Conservation (phyloP, 768 basidiomycete genomes). For the Hypholoma fasciculare region DNA sequence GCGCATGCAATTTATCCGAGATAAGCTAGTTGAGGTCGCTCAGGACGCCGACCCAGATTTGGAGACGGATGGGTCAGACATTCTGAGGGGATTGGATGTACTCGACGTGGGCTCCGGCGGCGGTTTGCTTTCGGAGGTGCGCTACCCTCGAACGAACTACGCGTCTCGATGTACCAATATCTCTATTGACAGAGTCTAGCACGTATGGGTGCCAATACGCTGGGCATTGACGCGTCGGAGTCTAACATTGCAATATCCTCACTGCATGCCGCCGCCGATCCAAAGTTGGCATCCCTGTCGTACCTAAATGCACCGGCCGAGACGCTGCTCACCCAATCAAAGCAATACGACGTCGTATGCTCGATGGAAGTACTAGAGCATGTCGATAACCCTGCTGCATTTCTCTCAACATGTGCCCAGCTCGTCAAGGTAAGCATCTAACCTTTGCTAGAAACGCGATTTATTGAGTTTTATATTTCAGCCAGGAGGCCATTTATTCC, state of each 20-base stretch:
- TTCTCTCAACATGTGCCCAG: constrained; percentile 78
- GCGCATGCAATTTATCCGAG: constrained; percentile 77
- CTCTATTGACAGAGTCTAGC: constrained; percentile 70
- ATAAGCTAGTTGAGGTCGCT: constrained; percentile 68
- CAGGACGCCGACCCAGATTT: constrained; percentile 51
- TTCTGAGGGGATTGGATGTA: constrained; percentile 55
- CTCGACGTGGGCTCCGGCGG: constrained; percentile 84
- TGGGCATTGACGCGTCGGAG: constrained; percentile 90
- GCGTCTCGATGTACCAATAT: constrained; percentile 5
- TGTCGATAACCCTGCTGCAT: constrained; percentile 87
- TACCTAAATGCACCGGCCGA: constrained; percentile 82
- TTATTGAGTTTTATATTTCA: constrained; percentile 28
- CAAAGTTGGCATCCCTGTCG: constrained; percentile 51
- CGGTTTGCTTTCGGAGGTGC: constrained; percentile 87
- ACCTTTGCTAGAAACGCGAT: not conserved
- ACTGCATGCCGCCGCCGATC: constrained; percentile 80
- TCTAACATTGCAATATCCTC: constrained; percentile 86
- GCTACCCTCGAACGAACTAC: constrained; percentile 11
- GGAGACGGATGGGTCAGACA: constrained; percentile 28
- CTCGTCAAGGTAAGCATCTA: constrained; percentile 74
- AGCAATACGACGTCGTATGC: constrained; percentile 88
- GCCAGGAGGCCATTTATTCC: constrained; percentile 95
- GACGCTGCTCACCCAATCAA: constrained; percentile 59
- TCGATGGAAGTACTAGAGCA: constrained; percentile 99
- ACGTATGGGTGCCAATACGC: constrained; percentile 81